phyloP scores from a whole-genome alignment of 306 rosid species.

The Rosa chinensis region DNA sequence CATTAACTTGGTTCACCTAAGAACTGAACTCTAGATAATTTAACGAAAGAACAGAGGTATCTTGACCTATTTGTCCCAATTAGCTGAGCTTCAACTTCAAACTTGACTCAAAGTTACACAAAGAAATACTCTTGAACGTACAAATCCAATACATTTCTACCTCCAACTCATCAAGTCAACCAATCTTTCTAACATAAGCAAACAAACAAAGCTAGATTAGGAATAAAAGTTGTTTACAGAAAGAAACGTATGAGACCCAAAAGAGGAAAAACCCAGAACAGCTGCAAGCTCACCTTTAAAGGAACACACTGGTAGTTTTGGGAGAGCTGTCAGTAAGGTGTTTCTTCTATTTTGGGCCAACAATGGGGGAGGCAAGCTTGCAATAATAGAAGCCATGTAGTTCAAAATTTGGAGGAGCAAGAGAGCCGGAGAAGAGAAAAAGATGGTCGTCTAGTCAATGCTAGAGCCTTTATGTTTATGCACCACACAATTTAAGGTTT shows the following conservation, averaged over 20 bases:
- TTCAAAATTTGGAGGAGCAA: background rate
- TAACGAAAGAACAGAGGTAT: background rate
- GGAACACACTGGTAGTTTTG: slow-evolving; percentile 38
- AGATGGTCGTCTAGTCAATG: background rate
- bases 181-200: background rate
- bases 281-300: slow-evolving; percentile 28
- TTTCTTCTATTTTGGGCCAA: slow-evolving; percentile 37
- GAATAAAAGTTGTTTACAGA: background rate
- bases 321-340: slow-evolving; percentile 26
- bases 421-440: background rate
- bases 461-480: background rate
- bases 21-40: background rate
- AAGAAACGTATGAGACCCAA: background rate
- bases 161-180: background rate
- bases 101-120: background rate
- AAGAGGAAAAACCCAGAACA: slow-evolving; percentile 4
- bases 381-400: slow-evolving; percentile 64
- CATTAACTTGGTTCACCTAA: background rate
- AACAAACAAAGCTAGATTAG: background rate
- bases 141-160: background rate
- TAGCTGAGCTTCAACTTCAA: background rate
- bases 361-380: slow-evolving; percentile 60
- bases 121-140: background rate
- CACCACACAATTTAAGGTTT: background rate
- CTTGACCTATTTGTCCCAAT: background rate